Base-by-base conservation (phyloP, 441 rosid species). In the Omphalea diandra region DNA sequence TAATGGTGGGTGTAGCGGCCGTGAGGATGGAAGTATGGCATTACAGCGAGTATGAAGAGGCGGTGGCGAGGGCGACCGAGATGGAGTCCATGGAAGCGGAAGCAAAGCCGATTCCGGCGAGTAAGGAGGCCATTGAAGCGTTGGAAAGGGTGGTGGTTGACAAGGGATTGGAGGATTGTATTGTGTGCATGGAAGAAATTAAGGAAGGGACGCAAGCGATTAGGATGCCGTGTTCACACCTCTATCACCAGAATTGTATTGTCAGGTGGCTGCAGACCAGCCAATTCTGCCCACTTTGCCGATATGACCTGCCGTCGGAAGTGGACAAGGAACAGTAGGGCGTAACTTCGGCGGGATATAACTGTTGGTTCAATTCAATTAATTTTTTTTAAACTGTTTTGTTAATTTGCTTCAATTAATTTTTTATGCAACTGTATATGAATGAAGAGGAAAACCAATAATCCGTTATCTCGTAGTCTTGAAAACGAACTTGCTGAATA, bases 211-310 rank as follows among this genome's bases (percentile, higher is more conserved):
- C 15, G 0, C 18, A 36, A 20, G 18, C n/a, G 0, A 61, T 61
- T 61, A 27, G 47, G 46, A 38, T 61, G 18, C 65, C 65, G 12
- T 61, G 65, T 10, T 61, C 18, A 9, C 65, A 38, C 10, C 1
- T 20, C 3, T 61, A 61, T 61, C 65, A 36, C 24, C 65, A 38
- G 43, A 32, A 61, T 36, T 38, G 65, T 29, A 61, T 61, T 22
- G 27, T 29, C 1, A 3, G 9, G 68, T 64, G 55, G 68, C 36
- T 64, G 36, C 54, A 46, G 40, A 7, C 3, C 11, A 64, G 40
- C 54, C 41, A 9, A 24, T 29, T 8, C 0, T 64, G 68, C 31
- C 55, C 55, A 8, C 17, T 64, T 8, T 44, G 54, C 26, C 54
- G 68, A 54, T 18, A 64, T 64, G 27, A 27, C 14, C 14, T 63